Percentiles rank a stretch among this genome's conserved stretches.
phyloP scores from a whole-genome alignment of 2,329 filamentous ascomycete species.

The Alternaria longipes region DNA sequence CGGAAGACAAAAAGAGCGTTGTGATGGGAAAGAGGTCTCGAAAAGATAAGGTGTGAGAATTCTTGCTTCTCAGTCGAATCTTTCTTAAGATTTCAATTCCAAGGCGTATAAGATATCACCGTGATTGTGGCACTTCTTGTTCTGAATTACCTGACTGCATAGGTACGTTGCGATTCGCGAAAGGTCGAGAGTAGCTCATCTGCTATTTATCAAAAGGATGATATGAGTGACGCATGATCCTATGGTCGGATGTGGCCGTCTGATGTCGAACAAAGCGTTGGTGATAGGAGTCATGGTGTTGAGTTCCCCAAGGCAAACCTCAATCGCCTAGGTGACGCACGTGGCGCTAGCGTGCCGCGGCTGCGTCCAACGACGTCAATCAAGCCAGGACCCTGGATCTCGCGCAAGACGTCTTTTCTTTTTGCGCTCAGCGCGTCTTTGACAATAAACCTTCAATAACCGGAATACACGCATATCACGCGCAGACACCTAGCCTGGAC shows the following conservation, averaged over 20 bases:
- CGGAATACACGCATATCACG: not conserved
- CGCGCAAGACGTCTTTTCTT: conserved; percentile 1
- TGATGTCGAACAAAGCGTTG: not conserved
- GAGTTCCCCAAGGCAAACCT: not conserved
- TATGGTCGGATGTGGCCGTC: not conserved
- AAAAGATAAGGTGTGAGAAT: not conserved
- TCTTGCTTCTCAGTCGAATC: not conserved
- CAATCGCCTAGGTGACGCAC: conserved; percentile 14
- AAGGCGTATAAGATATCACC: not conserved
- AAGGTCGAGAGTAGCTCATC: not conserved
- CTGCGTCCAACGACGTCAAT: conserved; percentile 26
- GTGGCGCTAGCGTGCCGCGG: conserved; percentile 26
- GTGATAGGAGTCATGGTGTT: conserved; percentile 9
- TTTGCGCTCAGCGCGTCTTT: not conserved
- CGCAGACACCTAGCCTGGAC: not conserved
- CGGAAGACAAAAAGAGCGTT: not conserved
- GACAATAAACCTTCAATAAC: not conserved
- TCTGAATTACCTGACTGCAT: not conserved
- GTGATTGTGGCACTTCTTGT: not conserved
- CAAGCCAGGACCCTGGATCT: conserved; percentile 4
- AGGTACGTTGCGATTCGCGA: not conserved
- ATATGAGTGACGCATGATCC: too few relatives aligned
- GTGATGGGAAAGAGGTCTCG: not conserved
- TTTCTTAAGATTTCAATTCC: fast-evolving
- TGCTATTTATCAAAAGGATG: too few relatives aligned